Percentiles rank a stretch among this genome's conserved stretches.
Conservation (phyloP, 495 filamentous ascomycete genomes). For the Thermochaetoides thermophila region DNA sequence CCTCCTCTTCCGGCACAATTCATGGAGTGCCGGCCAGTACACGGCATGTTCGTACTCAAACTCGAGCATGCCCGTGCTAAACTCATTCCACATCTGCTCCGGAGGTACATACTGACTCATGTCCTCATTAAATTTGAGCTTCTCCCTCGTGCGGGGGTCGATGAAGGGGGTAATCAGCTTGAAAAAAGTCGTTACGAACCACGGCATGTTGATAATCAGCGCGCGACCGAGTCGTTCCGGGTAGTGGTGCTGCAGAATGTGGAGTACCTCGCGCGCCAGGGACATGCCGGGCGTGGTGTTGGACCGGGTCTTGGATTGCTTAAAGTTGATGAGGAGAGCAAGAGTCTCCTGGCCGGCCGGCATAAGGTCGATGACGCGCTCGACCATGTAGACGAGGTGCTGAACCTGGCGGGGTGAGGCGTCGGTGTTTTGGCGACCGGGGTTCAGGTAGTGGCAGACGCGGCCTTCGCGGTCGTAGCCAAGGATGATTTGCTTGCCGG, state of each 20-base stretch:
- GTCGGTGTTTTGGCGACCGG: constrained; percentile 82
- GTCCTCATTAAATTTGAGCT: constrained; percentile 91
- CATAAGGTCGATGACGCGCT: constrained; percentile 79
- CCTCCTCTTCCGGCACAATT: constrained; percentile 46
- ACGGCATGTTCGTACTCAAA: constrained; percentile 77
- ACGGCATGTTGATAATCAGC: constrained; percentile 79
- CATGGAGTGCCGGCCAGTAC: constrained; percentile 79
- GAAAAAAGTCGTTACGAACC: constrained; percentile 80
- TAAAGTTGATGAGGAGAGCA: constrained; percentile 79
- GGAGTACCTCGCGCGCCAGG: constrained; percentile 63
- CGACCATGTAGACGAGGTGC: constrained; percentile 90
- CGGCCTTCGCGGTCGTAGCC: constrained; percentile 75
- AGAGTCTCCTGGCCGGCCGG: constrained; percentile 71
- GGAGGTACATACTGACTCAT: constrained; percentile 60
- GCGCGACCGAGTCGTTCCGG: constrained; percentile 84
- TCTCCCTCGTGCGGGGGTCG: constrained; percentile 77
- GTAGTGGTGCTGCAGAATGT: constrained; percentile 87
- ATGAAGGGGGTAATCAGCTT: constrained; percentile 92
- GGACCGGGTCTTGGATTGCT: constrained; percentile 45
- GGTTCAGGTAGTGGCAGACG: constrained; percentile 79
- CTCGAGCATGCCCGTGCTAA: constrained; percentile 47
- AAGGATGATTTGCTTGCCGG: constrained; percentile 79
- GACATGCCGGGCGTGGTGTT: constrained; percentile 63
- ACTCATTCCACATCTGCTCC: constrained; percentile 59
- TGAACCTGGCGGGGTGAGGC: constrained; percentile 80